phyloP scores from a whole-genome alignment of 768 basidiomycete genomes.

The Trametes gibbosa region DNA sequence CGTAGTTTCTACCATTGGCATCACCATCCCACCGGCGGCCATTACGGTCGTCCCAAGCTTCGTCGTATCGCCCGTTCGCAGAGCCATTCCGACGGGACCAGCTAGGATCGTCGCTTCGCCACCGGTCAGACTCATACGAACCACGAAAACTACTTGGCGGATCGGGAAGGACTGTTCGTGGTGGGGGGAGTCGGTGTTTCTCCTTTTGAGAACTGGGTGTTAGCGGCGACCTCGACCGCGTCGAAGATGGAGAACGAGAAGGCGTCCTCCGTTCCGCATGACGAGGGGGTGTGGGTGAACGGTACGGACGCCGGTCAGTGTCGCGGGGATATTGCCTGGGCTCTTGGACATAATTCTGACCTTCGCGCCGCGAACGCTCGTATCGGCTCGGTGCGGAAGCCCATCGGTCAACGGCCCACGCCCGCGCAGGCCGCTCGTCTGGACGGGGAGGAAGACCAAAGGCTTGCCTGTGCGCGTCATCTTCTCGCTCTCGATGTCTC shows the following conservation, averaged over 20 bases:
- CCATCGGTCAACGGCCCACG: constrained; percentile 36
- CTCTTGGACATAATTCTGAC: constrained; percentile 9
- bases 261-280: background rate
- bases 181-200: constrained; percentile 32
- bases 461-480: constrained; percentile 30
- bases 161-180: constrained; percentile 17
- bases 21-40: background rate
- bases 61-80: background rate
- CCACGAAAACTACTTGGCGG: constrained; percentile 9
- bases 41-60: background rate
- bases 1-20: background rate
- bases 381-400: constrained; percentile 29
- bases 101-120: constrained; percentile 1
- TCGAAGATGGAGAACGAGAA: constrained; percentile 22
- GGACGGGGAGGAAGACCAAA: constrained; percentile 18
- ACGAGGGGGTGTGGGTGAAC: constrained; percentile 6
- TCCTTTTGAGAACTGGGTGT: constrained; percentile 22
- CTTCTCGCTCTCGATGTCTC: constrained; percentile 40
- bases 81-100: constrained; percentile 1
- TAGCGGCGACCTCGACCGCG: constrained; percentile 27
- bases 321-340: constrained; percentile 5
- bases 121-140: constrained; percentile 16
- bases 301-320: constrained; percentile 9
- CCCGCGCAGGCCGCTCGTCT: constrained; percentile 10
- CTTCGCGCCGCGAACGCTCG: constrained; percentile 12